Evolutionary conservation across 805 yeast species (phyloP), one percentile per base, ranked within the genome.

Genomic region (Danielozyma ontarioensis): DNA sequence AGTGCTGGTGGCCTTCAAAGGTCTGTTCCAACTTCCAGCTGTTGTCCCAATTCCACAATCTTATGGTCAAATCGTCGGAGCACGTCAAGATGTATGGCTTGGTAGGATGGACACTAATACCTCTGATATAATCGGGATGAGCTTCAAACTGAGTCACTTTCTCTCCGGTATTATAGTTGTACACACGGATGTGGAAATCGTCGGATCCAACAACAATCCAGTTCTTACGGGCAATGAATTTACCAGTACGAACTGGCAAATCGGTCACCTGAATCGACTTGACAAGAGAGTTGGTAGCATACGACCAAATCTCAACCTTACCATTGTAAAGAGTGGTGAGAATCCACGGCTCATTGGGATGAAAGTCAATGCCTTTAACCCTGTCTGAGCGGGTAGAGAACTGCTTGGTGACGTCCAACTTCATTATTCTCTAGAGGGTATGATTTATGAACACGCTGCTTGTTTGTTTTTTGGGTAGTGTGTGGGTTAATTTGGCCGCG

Each of bases 171-270:
- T 87, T 87, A 69, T 86, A 88, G 62, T 93, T 93, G 71, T 78
- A 93, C 19, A 93, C 94, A 53, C 98, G 79, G 37, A 93, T 68
- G 55, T 84, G 90, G 73, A 85, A 90, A 63, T 93, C 99, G 58
- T 93, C 99, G 33, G 94, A 76, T 18, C 98, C 99, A 26, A 88
- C 88, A 37, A 89, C 83, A 52, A 94, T 77, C 98, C 98, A 93
- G 64, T 88, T 89, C 68, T 90, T 93, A 52, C 97, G 79, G 14
- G 97, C 93, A 55, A 93, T 80, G 53, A 93, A 93, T 48, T 81
- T 81, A 51, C 97, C 97, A 10, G 97, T 84, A 59, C 99, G 82
- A 5, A 90, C 90, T 3, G 99, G 99, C 40, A 89, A 79, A 48
- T 87, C 89, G n/a, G 96, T 83, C 34, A 89, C 96, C 56, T 89